These are phyloP conservation scores for Arthrobotrys entomopaga DNA, from an alignment of 2,329 filamentous ascomycete species.

Conservation along the genomic window DNA sequence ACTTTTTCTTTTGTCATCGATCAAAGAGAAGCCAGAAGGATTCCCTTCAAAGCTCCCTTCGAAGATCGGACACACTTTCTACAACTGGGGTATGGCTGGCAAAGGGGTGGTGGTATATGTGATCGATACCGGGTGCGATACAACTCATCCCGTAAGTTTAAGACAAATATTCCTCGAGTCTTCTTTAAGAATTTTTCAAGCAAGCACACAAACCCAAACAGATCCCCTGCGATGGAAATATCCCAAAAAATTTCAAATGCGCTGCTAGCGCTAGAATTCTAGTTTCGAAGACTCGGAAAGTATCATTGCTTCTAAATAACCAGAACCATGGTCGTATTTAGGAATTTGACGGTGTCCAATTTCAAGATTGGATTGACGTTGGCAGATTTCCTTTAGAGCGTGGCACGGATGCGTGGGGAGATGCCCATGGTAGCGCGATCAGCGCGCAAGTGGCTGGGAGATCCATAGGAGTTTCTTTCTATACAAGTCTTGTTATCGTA, in stretches of 20 bases:
- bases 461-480: conserved; percentile 8
- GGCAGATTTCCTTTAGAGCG: conserved; percentile 2
- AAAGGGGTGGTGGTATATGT: conserved; percentile 30
- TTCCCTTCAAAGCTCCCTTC: too few relatives aligned
- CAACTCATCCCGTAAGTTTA: conserved; percentile 10
- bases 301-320: too few relatives aligned
- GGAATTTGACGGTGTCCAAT: conserved; percentile 10
- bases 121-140: conserved; percentile 1
- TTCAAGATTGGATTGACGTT: conserved; percentile 5
- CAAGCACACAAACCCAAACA: too few relatives aligned
- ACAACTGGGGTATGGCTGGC: conserved; percentile 21
- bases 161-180: too few relatives aligned
- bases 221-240: too few relatives aligned
- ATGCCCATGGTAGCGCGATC: conserved; percentile 10
- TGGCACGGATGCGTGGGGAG: not conserved
- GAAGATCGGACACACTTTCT: conserved; percentile 11
- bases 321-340: too few relatives aligned
- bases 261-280: too few relatives aligned
- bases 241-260: too few relatives aligned
- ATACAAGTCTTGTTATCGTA: conserved; percentile 7
- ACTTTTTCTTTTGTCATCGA: conserved; percentile 7
- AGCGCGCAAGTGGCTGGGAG: conserved; percentile 6
- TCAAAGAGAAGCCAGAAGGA: not conserved
- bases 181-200: too few relatives aligned
- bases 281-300: too few relatives aligned